A percentile compares a stretch with the other conserved stretches of the same genome.
Conservation (phyloP, 371 early-diverging fungal species). For the Zychaea mexicana region DNA sequence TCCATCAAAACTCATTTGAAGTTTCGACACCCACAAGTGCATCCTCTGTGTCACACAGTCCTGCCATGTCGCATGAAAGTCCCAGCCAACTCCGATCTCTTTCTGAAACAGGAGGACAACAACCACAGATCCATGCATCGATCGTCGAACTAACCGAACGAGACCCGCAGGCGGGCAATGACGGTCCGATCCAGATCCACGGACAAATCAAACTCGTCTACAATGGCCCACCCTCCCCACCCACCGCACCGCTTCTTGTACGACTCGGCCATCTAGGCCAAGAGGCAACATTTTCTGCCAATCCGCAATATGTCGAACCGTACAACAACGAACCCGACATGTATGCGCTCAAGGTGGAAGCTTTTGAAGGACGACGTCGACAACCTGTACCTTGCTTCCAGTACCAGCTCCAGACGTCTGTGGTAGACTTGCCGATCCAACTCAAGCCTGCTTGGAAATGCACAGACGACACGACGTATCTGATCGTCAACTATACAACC, state of each 20-base stretch:
- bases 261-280: slow-evolving; percentile 2
- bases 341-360: slow-evolving; percentile 12
- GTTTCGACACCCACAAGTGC: slow-evolving; percentile 20
- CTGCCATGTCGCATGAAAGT: slow-evolving; percentile 15
- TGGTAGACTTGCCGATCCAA: slow-evolving; percentile 8
- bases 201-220: slow-evolving; percentile 21
- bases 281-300: not conserved
- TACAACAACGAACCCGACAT: slow-evolving; percentile 15
- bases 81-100: slow-evolving; percentile 10
- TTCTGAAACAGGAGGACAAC: slow-evolving; percentile 12
- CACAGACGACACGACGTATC: slow-evolving; percentile 3
- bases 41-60: slow-evolving; percentile 15
- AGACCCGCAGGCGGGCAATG: slow-evolving; percentile 1
- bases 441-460: slow-evolving; percentile 24
- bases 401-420: slow-evolving; percentile 6
- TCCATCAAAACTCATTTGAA: slow-evolving; percentile 21
- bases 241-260: slow-evolving; percentile 10
- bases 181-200: not conserved
- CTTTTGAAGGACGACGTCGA: slow-evolving; percentile 16
- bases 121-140: slow-evolving; percentile 18
- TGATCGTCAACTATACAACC: slow-evolving; percentile 23
- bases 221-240: slow-evolving; percentile 17
- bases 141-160: slow-evolving; percentile 14
- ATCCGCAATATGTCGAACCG: slow-evolving; percentile 18
- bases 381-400: slow-evolving; percentile 16